Base-by-base conservation (phyloP, 805 yeast genomes). In the Yarrowia keelungensis region DNA sequence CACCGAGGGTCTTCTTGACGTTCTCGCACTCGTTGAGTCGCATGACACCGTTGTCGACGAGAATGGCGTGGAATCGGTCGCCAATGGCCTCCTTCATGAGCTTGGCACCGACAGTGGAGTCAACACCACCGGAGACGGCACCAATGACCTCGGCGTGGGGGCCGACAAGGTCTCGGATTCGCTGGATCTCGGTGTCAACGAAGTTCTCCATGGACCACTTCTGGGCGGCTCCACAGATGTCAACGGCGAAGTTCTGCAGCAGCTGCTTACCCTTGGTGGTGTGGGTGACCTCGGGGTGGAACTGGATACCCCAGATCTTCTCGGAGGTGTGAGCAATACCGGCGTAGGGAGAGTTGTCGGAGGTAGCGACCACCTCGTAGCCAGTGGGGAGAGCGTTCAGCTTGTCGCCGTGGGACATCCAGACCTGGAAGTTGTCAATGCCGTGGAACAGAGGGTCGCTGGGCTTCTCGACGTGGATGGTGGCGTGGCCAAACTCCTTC, bases 401-500 rank as follows among this genome's bases (percentile, higher is more conserved):
- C 84, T 95, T 95, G 82, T 95, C 99, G 77, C 97, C 97, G 81
- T 95, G 99, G 61, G 98, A 93, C 99, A 95, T 95, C 99, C 99
- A 95, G 71, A 95, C 98, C 79, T 89, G 93, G 70, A 97, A 92
- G 82, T 95, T 89, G 80, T 92, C 96, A 74, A 95, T 91, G 71
- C 89, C 97, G 72, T 87, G 84, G 81, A 95, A 95, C 71, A 95
- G 83, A 22, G 90, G 87, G 79, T 91, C 87, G 22, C 80, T 69
- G 50, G 81, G 72, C 77, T 91, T 95, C 74, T 85, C 83, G 69
- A 92, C 96, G 73, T 87, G 84, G 78, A 95, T 84, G 70, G 90
- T 87, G 71, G 99, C 97, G 62, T 97, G 97, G 71, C 99, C 99
- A 78, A 94, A 95, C 82, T 95, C 99, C 81, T 98, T 89, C 85